A percentile compares a stretch with the other conserved stretches of the same genome.
Evolutionary conservation across 495 filamentous ascomycete species (phyloP).

Genomic region (Thermochaetoides thermophila): DNA sequence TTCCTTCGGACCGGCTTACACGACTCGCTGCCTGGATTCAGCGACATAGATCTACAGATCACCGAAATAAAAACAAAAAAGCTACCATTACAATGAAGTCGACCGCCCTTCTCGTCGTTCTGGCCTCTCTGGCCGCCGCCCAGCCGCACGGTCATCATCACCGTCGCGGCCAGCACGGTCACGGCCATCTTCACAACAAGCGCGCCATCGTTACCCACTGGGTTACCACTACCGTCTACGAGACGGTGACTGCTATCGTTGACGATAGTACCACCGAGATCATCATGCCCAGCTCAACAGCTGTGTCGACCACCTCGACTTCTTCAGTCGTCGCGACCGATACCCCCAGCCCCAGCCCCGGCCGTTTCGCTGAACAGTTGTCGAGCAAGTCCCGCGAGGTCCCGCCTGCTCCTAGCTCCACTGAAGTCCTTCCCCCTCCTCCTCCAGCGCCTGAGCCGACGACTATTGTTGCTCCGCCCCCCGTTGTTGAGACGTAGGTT

Average conservation of each 20-base stretch:
- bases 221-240: constrained; percentile 31
- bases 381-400: too few species aligned
- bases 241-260: constrained; percentile 33
- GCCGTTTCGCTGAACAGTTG: constrained; percentile 31
- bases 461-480: neutral
- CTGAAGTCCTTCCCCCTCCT: constrained; percentile 5
- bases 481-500: neutral
- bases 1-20: too few species aligned
- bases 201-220: constrained; percentile 31
- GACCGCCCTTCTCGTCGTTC: constrained; percentile 21
- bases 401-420: too few species aligned
- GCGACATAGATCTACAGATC: neutral
- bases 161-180: too few species aligned
- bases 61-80: neutral
- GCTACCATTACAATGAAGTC: constrained; percentile 32
- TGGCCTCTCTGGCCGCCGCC: constrained; percentile 30
- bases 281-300: constrained; percentile 16
- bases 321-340: too few species aligned
- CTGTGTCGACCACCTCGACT: constrained; percentile 1
- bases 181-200: constrained; percentile 26
- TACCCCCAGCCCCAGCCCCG: constrained; percentile 10
- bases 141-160: constrained; percentile 30
- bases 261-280: constrained; percentile 27
- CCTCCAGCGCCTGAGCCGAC: neutral
- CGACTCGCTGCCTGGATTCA: too few species aligned